These are phyloP conservation scores for Kazachstania sp. DNA, from an alignment of 1,139 yeast species.

Conservation along the genomic window DNA sequence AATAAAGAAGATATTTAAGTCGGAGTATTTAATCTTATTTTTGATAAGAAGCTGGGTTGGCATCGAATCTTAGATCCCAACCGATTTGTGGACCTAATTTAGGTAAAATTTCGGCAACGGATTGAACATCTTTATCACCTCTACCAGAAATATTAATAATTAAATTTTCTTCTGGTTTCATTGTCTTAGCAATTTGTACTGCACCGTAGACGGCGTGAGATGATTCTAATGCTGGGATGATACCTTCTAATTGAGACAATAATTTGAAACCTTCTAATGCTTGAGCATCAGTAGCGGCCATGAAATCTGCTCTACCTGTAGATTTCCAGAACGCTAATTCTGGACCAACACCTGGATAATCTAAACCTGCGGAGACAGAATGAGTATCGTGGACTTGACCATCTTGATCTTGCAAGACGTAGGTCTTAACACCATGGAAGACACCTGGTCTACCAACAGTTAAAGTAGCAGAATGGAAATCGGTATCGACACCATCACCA, in stretches of 20 bases:
- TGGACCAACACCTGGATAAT: constrained; percentile 99
- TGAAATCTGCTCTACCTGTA: constrained; percentile 81
- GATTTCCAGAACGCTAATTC: constrained; percentile 94
- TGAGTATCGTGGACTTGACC: constrained; percentile 98
- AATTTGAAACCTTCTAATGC: constrained; percentile 85
- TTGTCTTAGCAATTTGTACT: constrained; percentile 73
- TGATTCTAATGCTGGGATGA: constrained; percentile 95
- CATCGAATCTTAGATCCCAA: constrained; percentile 91
- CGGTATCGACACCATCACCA: constrained; percentile 90
- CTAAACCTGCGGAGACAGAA: constrained; percentile 96
- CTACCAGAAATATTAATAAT: constrained; percentile 92
- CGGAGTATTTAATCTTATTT: too few species aligned
- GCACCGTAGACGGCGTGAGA: constrained; percentile 96
- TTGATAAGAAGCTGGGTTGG: constrained; percentile 23
- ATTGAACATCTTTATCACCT: constrained; percentile 98
- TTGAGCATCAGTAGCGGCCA: constrained; percentile 89
- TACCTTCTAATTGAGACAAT: constrained; percentile 90
- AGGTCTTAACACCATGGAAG: constrained; percentile 94
- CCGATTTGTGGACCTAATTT: constrained; percentile 80
- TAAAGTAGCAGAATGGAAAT: constrained; percentile 84
- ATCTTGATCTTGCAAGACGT: constrained; percentile 78
- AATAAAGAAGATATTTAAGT: too few species aligned
- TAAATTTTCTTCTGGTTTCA: constrained; percentile 70
- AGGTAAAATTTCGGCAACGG: constrained; percentile 92
- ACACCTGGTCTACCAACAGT: constrained; percentile 94